A percentile compares a stretch with the other conserved stretches of the same genome.
Evolutionary conservation across 1,284 basidiomycete species (phyloP).

Genomic region (Mycosarcoma maydis): DNA sequence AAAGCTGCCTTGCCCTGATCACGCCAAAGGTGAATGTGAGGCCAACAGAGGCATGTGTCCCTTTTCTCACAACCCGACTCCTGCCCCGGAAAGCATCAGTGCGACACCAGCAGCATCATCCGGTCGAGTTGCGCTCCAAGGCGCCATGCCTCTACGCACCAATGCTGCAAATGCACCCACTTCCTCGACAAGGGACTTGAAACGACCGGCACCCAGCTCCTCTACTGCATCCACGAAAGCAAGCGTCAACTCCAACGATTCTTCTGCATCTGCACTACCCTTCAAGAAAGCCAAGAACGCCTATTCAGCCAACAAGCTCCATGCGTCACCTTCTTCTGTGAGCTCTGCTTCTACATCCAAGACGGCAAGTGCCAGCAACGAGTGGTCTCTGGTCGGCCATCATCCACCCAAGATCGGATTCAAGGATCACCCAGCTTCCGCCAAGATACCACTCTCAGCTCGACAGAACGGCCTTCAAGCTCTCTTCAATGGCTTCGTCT

Average conservation of each 20-base stretch:
- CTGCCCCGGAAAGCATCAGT: neutral
- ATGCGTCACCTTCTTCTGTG: slow-evolving; percentile 3
- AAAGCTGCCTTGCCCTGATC: slow-evolving; percentile 53
- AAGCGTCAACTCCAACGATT: neutral
- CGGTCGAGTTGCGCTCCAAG: slow-evolving; percentile 6
- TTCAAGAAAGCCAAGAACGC: slow-evolving; percentile 47
- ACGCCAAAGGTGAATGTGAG: slow-evolving; percentile 47
- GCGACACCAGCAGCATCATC: slow-evolving; percentile 12
- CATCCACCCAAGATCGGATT: slow-evolving; percentile 42
- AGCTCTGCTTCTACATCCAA: slow-evolving; percentile 3
- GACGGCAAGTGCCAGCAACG: slow-evolving; percentile 7
- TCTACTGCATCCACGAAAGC: slow-evolving; percentile 5
- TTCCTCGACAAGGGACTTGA: slow-evolving; percentile 1
- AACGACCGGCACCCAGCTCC: slow-evolving; percentile 8
- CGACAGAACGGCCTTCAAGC: slow-evolving; percentile 51
- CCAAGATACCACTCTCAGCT: slow-evolving; percentile 40
- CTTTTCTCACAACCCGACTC: slow-evolving; percentile 41
- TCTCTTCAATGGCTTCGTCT: slow-evolving; percentile 36
- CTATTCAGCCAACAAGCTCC: slow-evolving; percentile 20
- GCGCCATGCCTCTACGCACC: slow-evolving; percentile 3
- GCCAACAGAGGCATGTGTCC: slow-evolving; percentile 37
- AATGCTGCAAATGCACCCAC: neutral
- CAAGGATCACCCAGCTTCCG: slow-evolving; percentile 39
- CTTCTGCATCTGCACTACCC: slow-evolving; percentile 13
- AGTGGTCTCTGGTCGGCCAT: slow-evolving; percentile 39